phyloP scores from a whole-genome alignment of 257 asterid species.

The Ballota nigra region DNA sequence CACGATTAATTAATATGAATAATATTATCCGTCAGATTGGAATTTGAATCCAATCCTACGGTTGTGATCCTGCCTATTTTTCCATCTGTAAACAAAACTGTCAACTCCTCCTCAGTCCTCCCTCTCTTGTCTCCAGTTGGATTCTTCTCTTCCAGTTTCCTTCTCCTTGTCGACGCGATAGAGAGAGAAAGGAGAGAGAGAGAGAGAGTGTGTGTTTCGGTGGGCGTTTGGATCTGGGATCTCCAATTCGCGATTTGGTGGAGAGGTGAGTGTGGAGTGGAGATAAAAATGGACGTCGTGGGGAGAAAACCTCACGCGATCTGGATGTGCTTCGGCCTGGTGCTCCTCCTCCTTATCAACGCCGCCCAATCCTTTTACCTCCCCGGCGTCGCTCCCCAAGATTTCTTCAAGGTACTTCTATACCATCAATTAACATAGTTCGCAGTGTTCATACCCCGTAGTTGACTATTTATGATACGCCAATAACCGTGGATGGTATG shows the following conservation, averaged over 20 bases:
- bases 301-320: constrained; percentile 37
- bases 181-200: background rate
- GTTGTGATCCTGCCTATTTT: background rate
- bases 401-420: constrained; percentile 61
- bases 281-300: constrained; percentile 32
- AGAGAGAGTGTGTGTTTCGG: background rate
- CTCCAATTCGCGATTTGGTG: constrained; percentile 23
- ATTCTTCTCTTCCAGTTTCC: constrained; percentile 27
- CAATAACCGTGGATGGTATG: background rate
- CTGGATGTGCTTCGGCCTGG: constrained; percentile 23
- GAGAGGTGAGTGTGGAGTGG: constrained; percentile 13
- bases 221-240: constrained; percentile 29
- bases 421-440: background rate
- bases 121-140: constrained; percentile 11
- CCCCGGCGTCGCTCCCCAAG: constrained; percentile 95
- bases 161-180: constrained; percentile 32
- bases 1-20: background rate
- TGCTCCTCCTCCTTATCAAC: constrained; percentile 37
- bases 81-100: constrained; percentile 13
- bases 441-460: background rate
- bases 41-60: constrained; percentile 6
- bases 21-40: constrained; percentile 14
- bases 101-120: constrained; percentile 3
- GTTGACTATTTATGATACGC: background rate
- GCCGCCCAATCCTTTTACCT: constrained; percentile 67